phyloP scores from a whole-genome alignment of 345 rosid species.

The Limnanthes douglasii region DNA sequence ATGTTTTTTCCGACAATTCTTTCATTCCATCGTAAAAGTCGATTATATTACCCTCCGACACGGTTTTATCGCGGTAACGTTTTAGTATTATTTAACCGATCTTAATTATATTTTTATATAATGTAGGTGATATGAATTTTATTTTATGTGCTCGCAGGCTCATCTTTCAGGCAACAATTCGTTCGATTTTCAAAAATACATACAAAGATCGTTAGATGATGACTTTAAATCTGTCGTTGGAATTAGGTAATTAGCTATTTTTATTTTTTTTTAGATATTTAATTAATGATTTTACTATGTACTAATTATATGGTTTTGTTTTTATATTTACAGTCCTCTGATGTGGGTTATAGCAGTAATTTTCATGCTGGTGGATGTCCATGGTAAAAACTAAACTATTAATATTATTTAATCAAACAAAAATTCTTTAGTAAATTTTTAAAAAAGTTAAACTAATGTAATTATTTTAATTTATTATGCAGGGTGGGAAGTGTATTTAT shows the following conservation, averaged over 20 bases:
- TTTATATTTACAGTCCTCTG: slow-evolving; percentile 26
- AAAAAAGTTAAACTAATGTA: too few relatives aligned
- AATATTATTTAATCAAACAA: neutral
- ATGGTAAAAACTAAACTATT: slow-evolving; percentile 24
- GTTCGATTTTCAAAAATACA: slow-evolving; percentile 63
- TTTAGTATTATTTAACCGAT: slow-evolving; percentile 9
- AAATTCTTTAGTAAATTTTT: neutral
- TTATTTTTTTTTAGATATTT: neutral
- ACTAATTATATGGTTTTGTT: neutral
- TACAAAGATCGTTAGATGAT: slow-evolving; percentile 58
- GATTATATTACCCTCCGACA: slow-evolving; percentile 74
- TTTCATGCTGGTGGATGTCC: slow-evolving; percentile 49
- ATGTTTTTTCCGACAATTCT: slow-evolving; percentile 67
- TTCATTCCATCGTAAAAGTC: slow-evolving; percentile 48
- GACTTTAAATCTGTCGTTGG: slow-evolving; percentile 77
- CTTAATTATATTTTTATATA: neutral
- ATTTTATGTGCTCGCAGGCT: slow-evolving; percentile 17
- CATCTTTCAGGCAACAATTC: slow-evolving; percentile 28
- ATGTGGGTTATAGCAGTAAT: slow-evolving; percentile 64
- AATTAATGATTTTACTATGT: neutral
- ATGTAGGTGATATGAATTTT: neutral
- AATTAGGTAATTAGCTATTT: slow-evolving; percentile 21
- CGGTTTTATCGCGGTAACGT: slow-evolving; percentile 54
- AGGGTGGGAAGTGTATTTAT: slow-evolving; percentile 57
- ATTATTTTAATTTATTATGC: too few relatives aligned